Evolutionary conservation across 768 basidiomycete species (phyloP).

Genomic region (Pholiota microspora): DNA sequence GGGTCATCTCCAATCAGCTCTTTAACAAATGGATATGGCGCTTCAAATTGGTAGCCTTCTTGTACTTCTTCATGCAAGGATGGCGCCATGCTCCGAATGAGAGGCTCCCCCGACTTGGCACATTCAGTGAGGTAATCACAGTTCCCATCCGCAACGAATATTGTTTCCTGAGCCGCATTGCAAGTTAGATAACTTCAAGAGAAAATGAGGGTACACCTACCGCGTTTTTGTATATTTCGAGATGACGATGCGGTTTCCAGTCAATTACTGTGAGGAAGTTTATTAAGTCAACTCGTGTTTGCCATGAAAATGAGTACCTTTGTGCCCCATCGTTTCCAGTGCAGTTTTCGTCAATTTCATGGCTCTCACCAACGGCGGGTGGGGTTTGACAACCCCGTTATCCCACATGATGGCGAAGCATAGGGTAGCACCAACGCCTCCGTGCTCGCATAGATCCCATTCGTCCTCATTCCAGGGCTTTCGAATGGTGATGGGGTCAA

Average conservation of each 20-base stretch:
- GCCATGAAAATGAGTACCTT: conserved; percentile 26
- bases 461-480: conserved; percentile 46
- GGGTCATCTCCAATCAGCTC: conserved; percentile 41
- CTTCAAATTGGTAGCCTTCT: conserved; percentile 19
- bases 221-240: conserved; percentile 45
- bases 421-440: conserved; percentile 35
- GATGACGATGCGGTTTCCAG: conserved; percentile 57
- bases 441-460: conserved; percentile 46
- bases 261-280: conserved; percentile 53
- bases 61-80: conserved; percentile 20
- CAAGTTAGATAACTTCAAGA: background rate
- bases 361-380: conserved; percentile 52
- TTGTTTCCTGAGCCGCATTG: conserved; percentile 34
- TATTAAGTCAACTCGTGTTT: conserved; percentile 5
- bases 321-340: conserved; percentile 47
- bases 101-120: conserved; percentile 52
- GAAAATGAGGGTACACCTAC: conserved; percentile 19
- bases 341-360: conserved; percentile 44
- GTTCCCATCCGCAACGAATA: conserved; percentile 49
- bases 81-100: conserved; percentile 54
- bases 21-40: conserved; percentile 38
- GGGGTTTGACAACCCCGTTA: conserved; percentile 44
- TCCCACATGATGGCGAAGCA: conserved; percentile 55
- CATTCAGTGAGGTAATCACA: conserved; percentile 46
- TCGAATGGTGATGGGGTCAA: conserved; percentile 48